These are phyloP conservation scores for Pontederia paniculata DNA, from an alignment of 176 grass and related monocot genomes.

Conservation along the genomic window DNA sequence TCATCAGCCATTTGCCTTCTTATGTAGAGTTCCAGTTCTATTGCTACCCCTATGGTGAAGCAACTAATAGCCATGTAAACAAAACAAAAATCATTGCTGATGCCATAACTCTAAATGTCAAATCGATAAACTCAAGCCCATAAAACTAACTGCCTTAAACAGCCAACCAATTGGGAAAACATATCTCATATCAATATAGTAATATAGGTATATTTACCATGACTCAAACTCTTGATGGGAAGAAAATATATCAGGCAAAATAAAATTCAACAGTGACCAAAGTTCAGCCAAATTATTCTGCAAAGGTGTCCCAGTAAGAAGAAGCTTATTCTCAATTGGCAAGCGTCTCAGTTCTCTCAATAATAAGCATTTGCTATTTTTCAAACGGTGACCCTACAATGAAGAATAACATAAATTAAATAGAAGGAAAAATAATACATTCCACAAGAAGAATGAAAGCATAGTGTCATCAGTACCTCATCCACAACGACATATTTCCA, in stretches of 20 bases:
- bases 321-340: conserved; percentile 92
- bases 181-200: background rate
- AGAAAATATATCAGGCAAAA: conserved; percentile 96
- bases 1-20: too few relatives aligned
- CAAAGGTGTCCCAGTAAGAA: conserved; percentile 91
- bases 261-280: conserved; percentile 95
- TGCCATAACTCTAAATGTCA: too few relatives aligned
- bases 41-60: too few relatives aligned
- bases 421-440: background rate
- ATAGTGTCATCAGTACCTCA: conserved; percentile 39
- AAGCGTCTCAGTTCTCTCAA: conserved; percentile 68
- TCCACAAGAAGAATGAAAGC: conserved; percentile 11
- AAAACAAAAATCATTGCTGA: too few relatives aligned
- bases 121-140: too few relatives aligned
- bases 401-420: conserved; percentile 10
- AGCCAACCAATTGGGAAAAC: too few relatives aligned
- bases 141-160: too few relatives aligned
- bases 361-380: conserved; percentile 76
- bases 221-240: conserved; percentile 93
- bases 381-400: conserved; percentile 81
- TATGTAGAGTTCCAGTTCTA: too few relatives aligned
- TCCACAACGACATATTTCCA: conserved; percentile 97
- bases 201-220: conserved; percentile 43
- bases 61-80: too few relatives aligned
- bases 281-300: conserved; percentile 97